Percentiles rank a stretch among this genome's conserved stretches.
phyloP scores from a whole-genome alignment of 2,329 filamentous ascomycete genomes.

The Talaromyces sp. region DNA sequence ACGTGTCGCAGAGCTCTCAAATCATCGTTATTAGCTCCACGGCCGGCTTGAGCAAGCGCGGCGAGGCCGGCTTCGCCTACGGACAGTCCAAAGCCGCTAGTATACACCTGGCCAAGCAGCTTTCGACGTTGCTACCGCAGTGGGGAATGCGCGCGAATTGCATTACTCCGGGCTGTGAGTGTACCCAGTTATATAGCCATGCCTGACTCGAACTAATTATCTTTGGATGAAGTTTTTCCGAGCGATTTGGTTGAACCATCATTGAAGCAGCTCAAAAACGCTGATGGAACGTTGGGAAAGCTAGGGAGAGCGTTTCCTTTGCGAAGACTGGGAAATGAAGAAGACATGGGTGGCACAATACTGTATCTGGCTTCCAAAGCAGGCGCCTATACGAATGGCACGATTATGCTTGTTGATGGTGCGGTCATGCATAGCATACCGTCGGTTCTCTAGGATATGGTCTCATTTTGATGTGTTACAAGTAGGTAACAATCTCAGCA shows the following conservation, averaged over 20 bases:
- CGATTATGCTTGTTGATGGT: slow-evolving; percentile 51
- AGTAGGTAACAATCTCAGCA: slow-evolving; percentile 6
- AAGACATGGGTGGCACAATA: slow-evolving; percentile 52
- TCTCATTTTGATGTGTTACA: neutral
- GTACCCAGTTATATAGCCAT: neutral
- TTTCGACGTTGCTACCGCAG: slow-evolving; percentile 21
- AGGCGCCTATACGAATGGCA: slow-evolving; percentile 56
- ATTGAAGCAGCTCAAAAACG: slow-evolving; percentile 9
- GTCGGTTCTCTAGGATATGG: slow-evolving; percentile 10
- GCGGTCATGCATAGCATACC: slow-evolving; percentile 11
- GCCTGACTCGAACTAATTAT: slow-evolving; percentile 11
- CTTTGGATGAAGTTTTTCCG: slow-evolving; percentile 19
- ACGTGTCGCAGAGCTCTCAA: slow-evolving; percentile 23
- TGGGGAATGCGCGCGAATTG: slow-evolving; percentile 26
- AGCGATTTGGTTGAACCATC: slow-evolving; percentile 15
- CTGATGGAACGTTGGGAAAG: slow-evolving; percentile 9
- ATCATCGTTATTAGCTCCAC: slow-evolving; percentile 27
- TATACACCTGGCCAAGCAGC: slow-evolving; percentile 23
- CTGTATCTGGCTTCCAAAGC: slow-evolving; percentile 53
- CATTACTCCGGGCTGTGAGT: slow-evolving; percentile 24
- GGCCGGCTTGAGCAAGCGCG: slow-evolving; percentile 25
- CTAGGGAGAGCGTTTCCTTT: slow-evolving; percentile 26
- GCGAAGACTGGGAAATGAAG: slow-evolving; percentile 38
- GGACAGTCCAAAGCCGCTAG: slow-evolving; percentile 26
- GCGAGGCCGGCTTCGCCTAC: slow-evolving; percentile 24